Evolutionary conservation across 1,139 yeast species (phyloP).

Genomic region (Eremothecium coryli): DNA sequence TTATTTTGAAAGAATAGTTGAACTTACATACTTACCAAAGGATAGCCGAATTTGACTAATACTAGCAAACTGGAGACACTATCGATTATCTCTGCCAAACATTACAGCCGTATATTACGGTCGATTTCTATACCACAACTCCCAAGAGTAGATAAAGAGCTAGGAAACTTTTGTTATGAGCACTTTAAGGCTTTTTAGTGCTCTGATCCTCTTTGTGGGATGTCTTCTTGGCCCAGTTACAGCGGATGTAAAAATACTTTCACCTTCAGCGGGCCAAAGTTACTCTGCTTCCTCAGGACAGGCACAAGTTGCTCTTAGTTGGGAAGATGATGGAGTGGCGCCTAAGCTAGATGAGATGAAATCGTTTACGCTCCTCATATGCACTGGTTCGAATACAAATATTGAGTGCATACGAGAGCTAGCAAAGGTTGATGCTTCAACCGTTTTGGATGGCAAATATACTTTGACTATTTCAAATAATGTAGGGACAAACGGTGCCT

Average conservation of each 20-base stretch:
- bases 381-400: conserved; percentile 53
- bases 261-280: conserved; percentile 41
- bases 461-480: conserved; percentile 37
- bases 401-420: background rate
- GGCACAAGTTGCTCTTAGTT: conserved; percentile 41
- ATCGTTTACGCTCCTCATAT: conserved; percentile 46
- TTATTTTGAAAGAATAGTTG: too few species aligned
- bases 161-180: too few species aligned
- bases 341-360: conserved; percentile 41
- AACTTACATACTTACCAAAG: too few species aligned
- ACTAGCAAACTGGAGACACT: too few species aligned
- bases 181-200: too few species aligned
- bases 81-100: too few species aligned
- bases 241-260: conserved; percentile 43
- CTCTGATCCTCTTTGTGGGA: too few species aligned
- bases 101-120: too few species aligned
- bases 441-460: conserved; percentile 23
- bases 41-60: too few species aligned
- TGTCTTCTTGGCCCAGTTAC: conserved; percentile 2
- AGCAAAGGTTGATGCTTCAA: background rate
- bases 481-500: conserved; percentile 51
- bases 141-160: too few species aligned
- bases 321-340: conserved; percentile 48
- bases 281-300: conserved; percentile 42
- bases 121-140: too few species aligned